phyloP scores from a whole-genome alignment of 2,329 filamentous ascomycete genomes.

The Ceratocystis destructans region DNA sequence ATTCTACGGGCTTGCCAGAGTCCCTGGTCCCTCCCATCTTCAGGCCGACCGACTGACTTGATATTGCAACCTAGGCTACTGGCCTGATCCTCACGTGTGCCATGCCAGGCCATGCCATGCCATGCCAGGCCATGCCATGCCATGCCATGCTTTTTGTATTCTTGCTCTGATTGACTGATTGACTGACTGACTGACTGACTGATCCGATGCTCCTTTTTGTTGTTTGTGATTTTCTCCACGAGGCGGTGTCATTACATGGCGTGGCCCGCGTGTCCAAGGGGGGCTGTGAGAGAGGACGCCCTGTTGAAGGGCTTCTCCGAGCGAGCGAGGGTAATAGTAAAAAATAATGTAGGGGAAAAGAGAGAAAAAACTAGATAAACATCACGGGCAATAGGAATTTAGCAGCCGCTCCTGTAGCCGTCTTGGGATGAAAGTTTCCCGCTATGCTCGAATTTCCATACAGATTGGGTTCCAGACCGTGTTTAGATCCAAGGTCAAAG shows the following conservation, averaged over 20 bases:
- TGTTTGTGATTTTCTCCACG: background rate
- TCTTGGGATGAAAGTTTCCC: background rate
- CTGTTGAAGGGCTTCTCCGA: background rate
- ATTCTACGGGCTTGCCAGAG: background rate
- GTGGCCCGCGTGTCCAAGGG: background rate
- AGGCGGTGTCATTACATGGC: slow-evolving; percentile 2
- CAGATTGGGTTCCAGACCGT: background rate
- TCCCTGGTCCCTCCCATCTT: no score
- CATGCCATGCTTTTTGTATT: background rate
- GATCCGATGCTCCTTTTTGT: background rate
- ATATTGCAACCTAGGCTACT: background rate
- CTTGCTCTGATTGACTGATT: background rate
- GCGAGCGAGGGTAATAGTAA: no score
- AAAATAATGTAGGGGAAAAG: background rate
- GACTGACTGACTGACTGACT: background rate
- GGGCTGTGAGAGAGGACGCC: background rate
- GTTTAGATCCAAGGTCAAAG: background rate
- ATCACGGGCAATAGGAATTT: background rate
- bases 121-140: background rate
- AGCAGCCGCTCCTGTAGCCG: background rate
- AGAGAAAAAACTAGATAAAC: background rate
- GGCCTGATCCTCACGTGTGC: background rate
- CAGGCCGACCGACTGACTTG: background rate
- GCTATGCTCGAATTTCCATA: background rate
- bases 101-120: no score